Evolutionary conservation across 2,329 filamentous ascomycete genomes (phyloP), one percentile per base, ranked within the genome.

Genomic region (Trichoderma gracile): DNA sequence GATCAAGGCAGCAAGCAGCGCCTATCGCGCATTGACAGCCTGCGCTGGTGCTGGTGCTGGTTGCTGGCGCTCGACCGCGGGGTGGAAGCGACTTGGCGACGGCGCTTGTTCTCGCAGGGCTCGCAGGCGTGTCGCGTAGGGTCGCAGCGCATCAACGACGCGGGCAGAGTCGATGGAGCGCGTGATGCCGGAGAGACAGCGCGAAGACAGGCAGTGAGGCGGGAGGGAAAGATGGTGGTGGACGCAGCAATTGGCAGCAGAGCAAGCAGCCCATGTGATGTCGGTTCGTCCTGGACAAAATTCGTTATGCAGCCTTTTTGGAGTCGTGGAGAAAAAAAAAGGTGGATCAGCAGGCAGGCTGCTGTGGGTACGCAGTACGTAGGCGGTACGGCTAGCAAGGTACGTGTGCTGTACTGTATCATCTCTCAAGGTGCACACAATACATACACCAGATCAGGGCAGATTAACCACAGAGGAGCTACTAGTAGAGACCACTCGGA

Each of bases 261-360:
- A 70, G 66, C 67, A 68, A 14, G 65, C 61, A 68, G 73, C 67
- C 65, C 74, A 75, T 76, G 72, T 76, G 74, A 76, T 71, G 72
- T 59, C 55, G 49, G 67, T 14, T 38, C 12, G 67, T 70, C 70
- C 69, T 69, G 73, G 68, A 70, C 59, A 73, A 69, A 71, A 65
- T 68, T 45, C 19, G 67, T 69, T 57, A 38, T 71, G 69, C 66
- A 52, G 65, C 61, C 63, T 40, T 38, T 38, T 55, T 61, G 49
- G 53, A 64, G 59, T 64, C 57, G 33, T 46, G 56, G 63, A 53
- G 49, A 54, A 47, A 38, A 62, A 65, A 65, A 63, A 63, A 67
- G 68, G 71, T 73, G 70, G 72, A 73, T 74, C 72, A 74, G 71
- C 68, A 73, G 58, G 71, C 68, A 73, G 59, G 50, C 43, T 57